phyloP scores from a whole-genome alignment of 176 grass and related monocot genomes.

The Eragrostis nindensis region DNA sequence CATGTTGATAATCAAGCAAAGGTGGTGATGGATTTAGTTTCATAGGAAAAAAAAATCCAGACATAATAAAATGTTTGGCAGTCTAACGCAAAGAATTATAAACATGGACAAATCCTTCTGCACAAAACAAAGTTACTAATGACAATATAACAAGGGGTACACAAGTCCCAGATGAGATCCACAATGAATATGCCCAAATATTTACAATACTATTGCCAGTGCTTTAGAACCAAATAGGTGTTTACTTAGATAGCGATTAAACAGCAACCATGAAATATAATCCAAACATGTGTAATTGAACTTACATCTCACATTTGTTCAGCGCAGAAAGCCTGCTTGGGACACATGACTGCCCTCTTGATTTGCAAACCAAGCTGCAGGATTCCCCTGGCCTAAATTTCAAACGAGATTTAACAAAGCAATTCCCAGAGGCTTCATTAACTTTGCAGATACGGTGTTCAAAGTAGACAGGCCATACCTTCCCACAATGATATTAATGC shows the following conservation, averaged over 20 bases:
- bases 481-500: slow-evolving; percentile 79
- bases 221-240: not conserved
- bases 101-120: slow-evolving; percentile 13
- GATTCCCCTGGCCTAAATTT: slow-evolving; percentile 77
- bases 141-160: not conserved
- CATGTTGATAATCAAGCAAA: not conserved
- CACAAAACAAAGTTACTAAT: slow-evolving; percentile 31
- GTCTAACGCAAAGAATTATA: slow-evolving; percentile 14
- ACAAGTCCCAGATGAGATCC: not conserved
- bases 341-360: slow-evolving; percentile 83
- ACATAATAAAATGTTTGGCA: not conserved
- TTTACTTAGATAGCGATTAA: slow-evolving; percentile 11
- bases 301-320: slow-evolving; percentile 94
- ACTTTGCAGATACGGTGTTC: slow-evolving; percentile 17
- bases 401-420: slow-evolving; percentile 33
- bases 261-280: not conserved
- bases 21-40: not conserved
- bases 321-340: slow-evolving; percentile 68
- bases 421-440: slow-evolving; percentile 19
- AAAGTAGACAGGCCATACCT: slow-evolving; percentile 56
- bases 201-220: not conserved
- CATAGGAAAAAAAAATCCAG: slow-evolving; percentile 1
- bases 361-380: slow-evolving; percentile 70
- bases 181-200: not conserved
- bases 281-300: slow-evolving; percentile 26